Evolutionary conservation across 257 asterid species (phyloP).

Genomic region (Thymus mandschuricus): DNA sequence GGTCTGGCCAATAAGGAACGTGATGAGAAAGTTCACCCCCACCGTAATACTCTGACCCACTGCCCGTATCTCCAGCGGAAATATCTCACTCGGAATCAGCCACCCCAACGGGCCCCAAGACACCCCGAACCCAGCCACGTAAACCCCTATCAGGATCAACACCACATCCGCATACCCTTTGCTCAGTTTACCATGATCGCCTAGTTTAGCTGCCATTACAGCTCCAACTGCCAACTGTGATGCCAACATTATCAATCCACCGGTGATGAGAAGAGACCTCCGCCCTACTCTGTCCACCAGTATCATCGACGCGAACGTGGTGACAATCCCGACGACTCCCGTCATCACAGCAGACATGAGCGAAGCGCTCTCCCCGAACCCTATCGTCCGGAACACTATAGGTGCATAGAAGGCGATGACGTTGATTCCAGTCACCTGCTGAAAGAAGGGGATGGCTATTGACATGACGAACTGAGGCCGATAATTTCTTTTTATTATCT

Average conservation of each 20-base stretch:
- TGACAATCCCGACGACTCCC: constrained; percentile 57
- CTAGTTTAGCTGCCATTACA: constrained; percentile 58
- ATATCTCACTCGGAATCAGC: constrained; percentile 80
- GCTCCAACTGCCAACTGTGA: constrained; percentile 59
- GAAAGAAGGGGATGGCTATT: constrained; percentile 77
- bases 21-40: constrained; percentile 60
- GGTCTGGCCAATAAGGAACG: constrained; percentile 67
- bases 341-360: constrained; percentile 65
- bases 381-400: constrained; percentile 64
- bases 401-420: constrained; percentile 87
- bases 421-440: constrained; percentile 81
- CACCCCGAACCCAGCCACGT: constrained; percentile 70
- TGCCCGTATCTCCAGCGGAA: constrained; percentile 68
- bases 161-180: constrained; percentile 52
- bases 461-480: constrained; percentile 83
- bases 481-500: constrained; percentile 49
- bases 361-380: constrained; percentile 76
- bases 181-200: constrained; percentile 61
- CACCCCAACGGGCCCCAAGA: constrained; percentile 94
- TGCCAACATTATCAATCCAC: constrained; percentile 58
- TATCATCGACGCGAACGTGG: constrained; percentile 52
- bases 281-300: constrained; percentile 70
- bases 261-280: constrained; percentile 45
- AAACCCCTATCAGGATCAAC: constrained; percentile 53
- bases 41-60: constrained; percentile 76